Evolutionary conservation across 1,284 basidiomycete genomes (phyloP).

Genomic region (Cystobasidium slooffiae): DNA sequence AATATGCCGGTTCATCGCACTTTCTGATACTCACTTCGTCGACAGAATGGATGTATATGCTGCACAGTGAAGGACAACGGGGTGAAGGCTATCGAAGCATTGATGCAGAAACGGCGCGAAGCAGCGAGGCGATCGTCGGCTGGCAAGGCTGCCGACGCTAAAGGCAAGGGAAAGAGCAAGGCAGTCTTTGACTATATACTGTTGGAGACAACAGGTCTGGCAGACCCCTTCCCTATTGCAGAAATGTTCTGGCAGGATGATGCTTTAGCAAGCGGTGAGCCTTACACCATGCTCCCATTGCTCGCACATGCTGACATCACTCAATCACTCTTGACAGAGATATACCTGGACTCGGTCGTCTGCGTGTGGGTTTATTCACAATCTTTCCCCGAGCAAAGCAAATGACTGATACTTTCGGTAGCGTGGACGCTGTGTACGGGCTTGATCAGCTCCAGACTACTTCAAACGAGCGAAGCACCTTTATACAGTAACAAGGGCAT

Average conservation of each 20-base stretch:
- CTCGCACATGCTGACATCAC: neutral
- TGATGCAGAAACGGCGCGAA: constrained; percentile 49
- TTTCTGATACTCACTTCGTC: neutral
- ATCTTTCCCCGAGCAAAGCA: neutral
- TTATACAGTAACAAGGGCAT: constrained; percentile 26
- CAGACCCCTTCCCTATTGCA: constrained; percentile 90
- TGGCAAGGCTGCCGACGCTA: constrained; percentile 79
- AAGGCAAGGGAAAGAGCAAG: constrained; percentile 65
- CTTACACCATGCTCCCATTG: neutral
- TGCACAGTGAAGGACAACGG: constrained; percentile 92
- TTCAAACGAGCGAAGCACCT: constrained; percentile 30
- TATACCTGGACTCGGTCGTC: constrained; percentile 82
- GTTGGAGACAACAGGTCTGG: constrained; percentile 88
- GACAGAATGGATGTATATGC: constrained; percentile 91
- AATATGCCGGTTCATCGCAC: neutral
- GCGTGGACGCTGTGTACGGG: constrained; percentile 73
- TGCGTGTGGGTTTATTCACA: constrained; percentile 69
- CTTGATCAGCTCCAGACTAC: constrained; percentile 63
- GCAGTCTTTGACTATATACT: constrained; percentile 89
- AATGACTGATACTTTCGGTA: neutral
- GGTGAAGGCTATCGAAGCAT: constrained; percentile 80
- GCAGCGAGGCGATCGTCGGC: constrained; percentile 57
- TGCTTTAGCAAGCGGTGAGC: constrained; percentile 59
- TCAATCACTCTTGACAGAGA: constrained; percentile 60
- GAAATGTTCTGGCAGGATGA: constrained; percentile 91